Conservation (phyloP, 1,284 basidiomycete genomes). For the Austroboletus novae-zelandiae region DNA sequence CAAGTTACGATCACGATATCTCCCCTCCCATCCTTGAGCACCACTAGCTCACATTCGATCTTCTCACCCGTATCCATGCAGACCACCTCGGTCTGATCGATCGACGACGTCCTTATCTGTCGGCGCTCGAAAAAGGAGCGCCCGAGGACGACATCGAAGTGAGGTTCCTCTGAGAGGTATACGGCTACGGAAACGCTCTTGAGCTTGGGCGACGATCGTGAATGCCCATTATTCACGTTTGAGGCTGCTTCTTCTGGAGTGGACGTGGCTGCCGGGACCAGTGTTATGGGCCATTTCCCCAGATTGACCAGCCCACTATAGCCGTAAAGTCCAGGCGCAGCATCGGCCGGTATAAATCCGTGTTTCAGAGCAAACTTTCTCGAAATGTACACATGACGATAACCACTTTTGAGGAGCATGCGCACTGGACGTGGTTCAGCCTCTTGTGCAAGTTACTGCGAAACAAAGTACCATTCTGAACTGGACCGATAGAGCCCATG, state of each 20-base stretch:
- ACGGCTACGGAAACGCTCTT: constrained; percentile 43
- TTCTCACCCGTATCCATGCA: constrained; percentile 96
- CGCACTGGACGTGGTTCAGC: constrained; percentile 51
- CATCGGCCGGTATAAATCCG: constrained; percentile 86
- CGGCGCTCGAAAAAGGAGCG: constrained; percentile 92
- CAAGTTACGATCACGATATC: constrained; percentile 85
- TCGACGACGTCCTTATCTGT: constrained; percentile 76
- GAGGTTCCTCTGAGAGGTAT: constrained; percentile 90
- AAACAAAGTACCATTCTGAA: constrained; percentile 67
- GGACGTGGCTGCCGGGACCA: constrained; percentile 38
- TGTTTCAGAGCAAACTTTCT: constrained; percentile 89
- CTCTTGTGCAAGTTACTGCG: neutral
- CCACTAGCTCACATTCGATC: constrained; percentile 88
- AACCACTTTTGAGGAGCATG: constrained; percentile 92
- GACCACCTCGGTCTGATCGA: constrained; percentile 88
- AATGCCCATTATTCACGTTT: constrained; percentile 2
- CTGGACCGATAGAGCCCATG: constrained; percentile 87
- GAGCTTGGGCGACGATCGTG: constrained; percentile 36
- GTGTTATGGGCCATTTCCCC: constrained; percentile 76
- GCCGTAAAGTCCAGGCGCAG: constrained; percentile 80
- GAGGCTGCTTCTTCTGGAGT: constrained; percentile 9
- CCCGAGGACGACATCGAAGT: constrained; percentile 96
- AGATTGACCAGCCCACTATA: constrained; percentile 83
- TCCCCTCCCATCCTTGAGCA: constrained; percentile 83
- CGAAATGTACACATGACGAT: constrained; percentile 94